phyloP scores from a whole-genome alignment of 2,329 filamentous ascomycete genomes.

The Erysiphe pulchra region DNA sequence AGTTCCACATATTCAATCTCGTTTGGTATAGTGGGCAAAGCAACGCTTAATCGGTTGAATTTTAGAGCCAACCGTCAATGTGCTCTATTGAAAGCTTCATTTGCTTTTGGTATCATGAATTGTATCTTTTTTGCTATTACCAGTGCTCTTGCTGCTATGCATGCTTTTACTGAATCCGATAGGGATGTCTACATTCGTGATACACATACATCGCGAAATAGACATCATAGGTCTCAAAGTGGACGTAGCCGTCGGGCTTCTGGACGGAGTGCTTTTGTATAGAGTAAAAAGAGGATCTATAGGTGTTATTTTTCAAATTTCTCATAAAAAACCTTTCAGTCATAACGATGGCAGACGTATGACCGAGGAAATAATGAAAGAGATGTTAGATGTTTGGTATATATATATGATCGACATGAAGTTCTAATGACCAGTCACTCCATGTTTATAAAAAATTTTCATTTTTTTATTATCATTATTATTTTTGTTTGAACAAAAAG shows the following conservation, averaged over 20 bases:
- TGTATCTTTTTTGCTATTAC: constrained; percentile 58
- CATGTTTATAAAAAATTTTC: too few relatives aligned
- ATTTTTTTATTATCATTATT: too few relatives aligned
- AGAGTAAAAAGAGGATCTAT: too few relatives aligned
- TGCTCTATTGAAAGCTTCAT: constrained; percentile 75
- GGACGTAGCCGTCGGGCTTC: constrained; percentile 11
- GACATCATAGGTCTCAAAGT: constrained; percentile 10
- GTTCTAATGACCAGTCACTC: too few relatives aligned
- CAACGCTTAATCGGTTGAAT: constrained; percentile 23
- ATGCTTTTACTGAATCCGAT: constrained; percentile 2
- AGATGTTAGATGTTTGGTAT: too few relatives aligned
- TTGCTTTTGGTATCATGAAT: constrained; percentile 80
- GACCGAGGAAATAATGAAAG: too few relatives aligned
- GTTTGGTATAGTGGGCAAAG: constrained; percentile 35
- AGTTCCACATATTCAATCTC: constrained; percentile 32
- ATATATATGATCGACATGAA: too few relatives aligned
- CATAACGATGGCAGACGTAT: too few relatives aligned
- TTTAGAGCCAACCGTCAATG: constrained; percentile 48
- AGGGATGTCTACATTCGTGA: constrained; percentile 9
- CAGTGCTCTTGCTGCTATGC: constrained; percentile 34
- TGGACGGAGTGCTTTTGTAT: too few relatives aligned
- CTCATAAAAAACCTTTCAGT: too few relatives aligned
- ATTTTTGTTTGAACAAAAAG: too few relatives aligned
- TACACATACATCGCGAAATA: constrained; percentile 10
- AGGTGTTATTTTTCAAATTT: too few relatives aligned